These are phyloP conservation scores for Claviceps arundinis DNA, from an alignment of 2,329 filamentous ascomycete species.

Conservation along the genomic window DNA sequence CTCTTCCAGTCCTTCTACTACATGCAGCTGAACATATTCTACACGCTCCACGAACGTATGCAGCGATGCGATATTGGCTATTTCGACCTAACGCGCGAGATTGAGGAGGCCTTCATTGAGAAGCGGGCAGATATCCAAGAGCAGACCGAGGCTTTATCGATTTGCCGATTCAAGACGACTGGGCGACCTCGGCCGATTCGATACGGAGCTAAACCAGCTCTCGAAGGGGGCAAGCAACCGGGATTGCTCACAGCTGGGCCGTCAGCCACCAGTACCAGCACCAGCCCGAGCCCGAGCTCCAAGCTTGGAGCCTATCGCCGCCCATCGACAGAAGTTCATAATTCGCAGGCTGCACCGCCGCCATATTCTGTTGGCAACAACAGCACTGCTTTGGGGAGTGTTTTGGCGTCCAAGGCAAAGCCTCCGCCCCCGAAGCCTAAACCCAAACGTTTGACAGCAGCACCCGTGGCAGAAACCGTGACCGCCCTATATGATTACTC, in stretches of 20 bases:
- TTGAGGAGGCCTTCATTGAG: constrained; percentile 79
- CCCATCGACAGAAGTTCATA: constrained; percentile 28
- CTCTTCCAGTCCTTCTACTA: constrained; percentile 99
- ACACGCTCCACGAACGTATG: constrained; percentile 97
- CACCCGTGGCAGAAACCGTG: constrained; percentile 57
- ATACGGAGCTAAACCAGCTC: constrained; percentile 41
- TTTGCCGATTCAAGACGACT: constrained; percentile 84
- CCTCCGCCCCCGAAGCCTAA: constrained; percentile 65
- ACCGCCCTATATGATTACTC: constrained; percentile 95
- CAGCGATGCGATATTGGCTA: constrained; percentile 95
- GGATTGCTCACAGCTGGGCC: constrained; percentile 38
- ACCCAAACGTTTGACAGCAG: constrained; percentile 56
- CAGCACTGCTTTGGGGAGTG: constrained; percentile 28
- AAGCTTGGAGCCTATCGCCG: constrained; percentile 24
- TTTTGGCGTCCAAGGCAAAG: constrained; percentile 49
- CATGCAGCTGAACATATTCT: constrained; percentile 99
- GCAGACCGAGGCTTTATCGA: constrained; percentile 66
- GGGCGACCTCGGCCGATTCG: constrained; percentile 51
- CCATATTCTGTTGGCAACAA: constrained; percentile 48
- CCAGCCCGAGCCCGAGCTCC: constrained; percentile 13
- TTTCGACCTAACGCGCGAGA: constrained; percentile 81
- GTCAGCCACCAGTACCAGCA: constrained; percentile 6
- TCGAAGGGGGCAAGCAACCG: constrained; percentile 34
- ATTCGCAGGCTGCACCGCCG: constrained; percentile 43
- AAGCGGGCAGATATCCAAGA: constrained; percentile 86